Evolutionary conservation across 2,329 filamentous ascomycete species (phyloP), one percentile per base, ranked within the genome.

Genomic region (Penicillium sp.): DNA sequence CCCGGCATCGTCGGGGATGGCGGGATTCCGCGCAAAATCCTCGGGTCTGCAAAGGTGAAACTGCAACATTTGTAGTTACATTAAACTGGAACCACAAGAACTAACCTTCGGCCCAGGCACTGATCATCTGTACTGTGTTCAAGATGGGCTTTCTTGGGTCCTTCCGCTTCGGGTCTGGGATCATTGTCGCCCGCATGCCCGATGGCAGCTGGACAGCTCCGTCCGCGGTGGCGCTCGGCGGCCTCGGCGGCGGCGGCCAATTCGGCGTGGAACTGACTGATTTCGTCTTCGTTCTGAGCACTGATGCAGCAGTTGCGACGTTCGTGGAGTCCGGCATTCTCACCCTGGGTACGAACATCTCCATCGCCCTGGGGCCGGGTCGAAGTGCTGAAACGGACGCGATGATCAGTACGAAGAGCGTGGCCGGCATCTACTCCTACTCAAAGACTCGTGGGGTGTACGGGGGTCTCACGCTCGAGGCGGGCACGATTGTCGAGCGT

Each of bases 281-380:
- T 51, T 97, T 97, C 61, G 93, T 98, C 61, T 96, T 97, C 69
- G 94, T 97, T 47, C 81, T 98, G 50, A 97, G 96, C 69, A 90
- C 96, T 57, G 73, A 81, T 23, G 79, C 74, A 43, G 90, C 91
- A 17, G 89, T 98, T 50, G 86, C 85, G 64, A 89, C 89, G 2
- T 96, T 97, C 68, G 87, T 88, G 8, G 89, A 95, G 65, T 81
- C 83, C 23, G 93, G 91, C 1, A 89, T 84, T 36, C 73, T 97
- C 44, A 96, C 90, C 1, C 76, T 98, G 2, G 90, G 91, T 49
- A 90, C 90, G 50, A 97, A 97, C 62, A 87, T 96, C 11, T 94
- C 87, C 1, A 83, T 97, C 54, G 93, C 93, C 10, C 89, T 90
- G 4, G 93, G 93, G 0, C 90, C 91, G 0, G 93, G 93, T 29